Conservation (phyloP, 768 basidiomycete genomes). For the Russula lepida region DNA sequence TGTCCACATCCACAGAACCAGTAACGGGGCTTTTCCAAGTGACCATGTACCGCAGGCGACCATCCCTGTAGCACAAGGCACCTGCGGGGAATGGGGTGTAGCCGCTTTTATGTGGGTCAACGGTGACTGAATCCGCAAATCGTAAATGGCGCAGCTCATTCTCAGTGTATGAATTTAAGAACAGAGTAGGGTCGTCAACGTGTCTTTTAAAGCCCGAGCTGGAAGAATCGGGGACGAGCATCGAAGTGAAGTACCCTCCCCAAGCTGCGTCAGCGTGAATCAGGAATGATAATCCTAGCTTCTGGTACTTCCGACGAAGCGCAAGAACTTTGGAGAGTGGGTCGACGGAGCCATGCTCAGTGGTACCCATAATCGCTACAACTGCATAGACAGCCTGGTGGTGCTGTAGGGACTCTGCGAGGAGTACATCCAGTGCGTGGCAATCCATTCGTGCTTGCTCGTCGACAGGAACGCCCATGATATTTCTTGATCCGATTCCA, state of each 20-base stretch:
- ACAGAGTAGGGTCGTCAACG: constrained; percentile 24
- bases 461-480: constrained; percentile 32
- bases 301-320: constrained; percentile 28
- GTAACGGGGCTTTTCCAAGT: constrained; percentile 33
- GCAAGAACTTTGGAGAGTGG: constrained; percentile 32
- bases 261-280: constrained; percentile 41
- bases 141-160: constrained; percentile 25
- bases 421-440: constrained; percentile 22
- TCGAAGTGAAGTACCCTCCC: constrained; percentile 39
- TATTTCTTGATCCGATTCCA: constrained; percentile 36
- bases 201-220: not conserved
- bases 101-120: constrained; percentile 38
- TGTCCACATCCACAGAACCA: constrained; percentile 25
- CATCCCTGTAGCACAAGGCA: constrained; percentile 34
- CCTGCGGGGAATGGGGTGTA: constrained; percentile 39
- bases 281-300: constrained; percentile 32
- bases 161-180: constrained; percentile 27
- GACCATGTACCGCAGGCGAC: constrained; percentile 30
- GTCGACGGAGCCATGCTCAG: constrained; percentile 39
- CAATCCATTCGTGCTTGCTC: constrained; percentile 31
- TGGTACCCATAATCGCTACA: constrained; percentile 37
- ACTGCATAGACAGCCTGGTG: constrained; percentile 35
- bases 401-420: constrained; percentile 28
- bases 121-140: constrained; percentile 33
- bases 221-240: constrained; percentile 22